Evolutionary conservation across 1,284 basidiomycete species (phyloP).

Genomic region (Leucoagaricus sp.): DNA sequence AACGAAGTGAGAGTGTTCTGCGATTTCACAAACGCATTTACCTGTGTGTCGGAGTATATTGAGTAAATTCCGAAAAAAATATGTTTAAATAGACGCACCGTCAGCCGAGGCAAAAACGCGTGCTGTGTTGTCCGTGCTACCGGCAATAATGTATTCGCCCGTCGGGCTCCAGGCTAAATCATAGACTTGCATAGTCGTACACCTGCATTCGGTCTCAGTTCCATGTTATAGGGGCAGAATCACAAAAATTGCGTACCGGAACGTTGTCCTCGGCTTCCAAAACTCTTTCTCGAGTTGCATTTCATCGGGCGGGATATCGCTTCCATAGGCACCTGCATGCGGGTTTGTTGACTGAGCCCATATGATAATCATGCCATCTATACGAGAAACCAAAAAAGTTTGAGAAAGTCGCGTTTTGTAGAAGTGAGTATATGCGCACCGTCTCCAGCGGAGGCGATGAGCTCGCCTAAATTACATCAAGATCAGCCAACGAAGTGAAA

Average conservation of each 20-base stretch:
- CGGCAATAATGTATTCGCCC: conserved; percentile 91
- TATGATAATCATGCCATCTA: conserved; percentile 96
- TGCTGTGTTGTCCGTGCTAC: conserved; percentile 95
- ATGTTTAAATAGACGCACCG: conserved; percentile 45
- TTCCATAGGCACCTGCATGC: conserved; percentile 73
- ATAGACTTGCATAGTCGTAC: conserved; percentile 93
- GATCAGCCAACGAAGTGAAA: conserved; percentile 1
- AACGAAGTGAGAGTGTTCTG: conserved; percentile 92
- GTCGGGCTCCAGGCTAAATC: conserved; percentile 97
- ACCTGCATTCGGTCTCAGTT: conserved; percentile 41
- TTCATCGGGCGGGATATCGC: conserved; percentile 75
- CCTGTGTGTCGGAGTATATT: conserved; percentile 40
- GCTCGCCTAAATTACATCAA: conserved; percentile 59
- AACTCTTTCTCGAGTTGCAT: conserved; percentile 90
- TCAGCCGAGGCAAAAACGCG: conserved; percentile 80
- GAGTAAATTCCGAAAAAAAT: neutral
- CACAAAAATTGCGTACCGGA: conserved; percentile 55
- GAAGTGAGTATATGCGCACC: conserved; percentile 54
- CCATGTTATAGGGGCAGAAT: neutral
- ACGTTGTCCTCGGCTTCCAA: conserved; percentile 91
- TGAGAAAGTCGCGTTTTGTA: conserved; percentile 17
- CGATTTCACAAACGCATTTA: conserved; percentile 81
- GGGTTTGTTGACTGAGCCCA: conserved; percentile 87
- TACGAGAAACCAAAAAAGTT: conserved; percentile 15
- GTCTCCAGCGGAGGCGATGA: conserved; percentile 93